Percentiles rank a stretch among this genome's conserved stretches.
Evolutionary conservation across 148 eudicot genomes (phyloP).

Genomic region (Spergularia marina): DNA sequence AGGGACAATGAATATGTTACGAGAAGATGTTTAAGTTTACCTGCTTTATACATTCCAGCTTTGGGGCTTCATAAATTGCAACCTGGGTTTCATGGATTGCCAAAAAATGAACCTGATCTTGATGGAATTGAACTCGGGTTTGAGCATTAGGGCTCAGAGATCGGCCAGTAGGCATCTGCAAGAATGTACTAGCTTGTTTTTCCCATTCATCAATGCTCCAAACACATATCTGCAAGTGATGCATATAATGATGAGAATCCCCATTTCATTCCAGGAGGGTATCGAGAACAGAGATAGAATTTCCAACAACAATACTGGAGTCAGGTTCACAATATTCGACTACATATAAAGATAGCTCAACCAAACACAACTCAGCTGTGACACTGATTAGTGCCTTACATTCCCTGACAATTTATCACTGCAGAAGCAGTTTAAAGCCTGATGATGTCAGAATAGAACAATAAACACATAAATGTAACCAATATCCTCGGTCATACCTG

Average conservation of each 20-base stretch:
- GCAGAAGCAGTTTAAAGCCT: neutral
- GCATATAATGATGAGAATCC: neutral
- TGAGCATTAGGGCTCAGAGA: slow-evolving; percentile 59
- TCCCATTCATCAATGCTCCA: slow-evolving; percentile 89
- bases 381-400: neutral
- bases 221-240: slow-evolving; percentile 55
- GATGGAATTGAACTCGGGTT: slow-evolving; percentile 80
- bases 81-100: slow-evolving; percentile 90
- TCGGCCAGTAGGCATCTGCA: slow-evolving; percentile 71
- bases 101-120: slow-evolving; percentile 75
- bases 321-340: neutral
- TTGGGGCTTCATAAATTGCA: slow-evolving; percentile 77
- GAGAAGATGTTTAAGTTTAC: slow-evolving; percentile 43
- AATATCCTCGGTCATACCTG: slow-evolving; percentile 45
- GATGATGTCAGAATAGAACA: neutral
- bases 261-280: neutral
- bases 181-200: slow-evolving; percentile 56
- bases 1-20: slow-evolving; percentile 44
- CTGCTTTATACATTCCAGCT: slow-evolving; percentile 76
- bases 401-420: neutral
- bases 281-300: neutral
- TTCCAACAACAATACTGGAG: neutral
- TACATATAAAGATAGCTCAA: neutral
- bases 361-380: neutral
- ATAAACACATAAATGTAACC: no score